Conservation (phyloP, 108 stramenopile species). For the Conticribra weissflogii region DNA sequence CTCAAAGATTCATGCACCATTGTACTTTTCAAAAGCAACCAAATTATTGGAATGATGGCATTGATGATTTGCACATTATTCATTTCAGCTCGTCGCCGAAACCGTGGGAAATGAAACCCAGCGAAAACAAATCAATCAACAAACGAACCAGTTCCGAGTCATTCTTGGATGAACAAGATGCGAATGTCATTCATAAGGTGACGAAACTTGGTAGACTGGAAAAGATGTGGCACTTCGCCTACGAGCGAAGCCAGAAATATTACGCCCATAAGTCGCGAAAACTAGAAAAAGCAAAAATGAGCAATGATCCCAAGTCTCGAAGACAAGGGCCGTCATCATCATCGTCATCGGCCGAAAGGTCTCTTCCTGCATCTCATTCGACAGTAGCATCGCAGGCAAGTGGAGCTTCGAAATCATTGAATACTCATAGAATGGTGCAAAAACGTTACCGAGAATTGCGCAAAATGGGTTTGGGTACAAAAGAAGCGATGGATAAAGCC, state of each 20-base stretch:
- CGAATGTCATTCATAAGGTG: conserved; percentile 5
- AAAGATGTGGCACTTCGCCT: conserved; percentile 50
- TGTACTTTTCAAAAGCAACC: conserved; percentile 61
- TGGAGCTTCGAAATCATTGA: conserved; percentile 6
- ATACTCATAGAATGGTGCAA: conserved; percentile 41
- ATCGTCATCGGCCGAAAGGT: conserved; percentile 18
- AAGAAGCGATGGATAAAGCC: conserved; percentile 62
- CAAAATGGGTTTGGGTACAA: conserved; percentile 40
- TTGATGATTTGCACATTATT: conserved; percentile 62
- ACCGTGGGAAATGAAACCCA: conserved; percentile 69
- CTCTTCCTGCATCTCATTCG: no score
- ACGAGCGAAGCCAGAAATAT: conserved; percentile 49
- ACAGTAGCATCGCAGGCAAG: not conserved
- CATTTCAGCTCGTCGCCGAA: conserved; percentile 82
- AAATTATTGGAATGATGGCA: conserved; percentile 75
- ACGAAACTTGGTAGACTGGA: conserved; percentile 31
- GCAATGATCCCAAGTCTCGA: conserved; percentile 5
- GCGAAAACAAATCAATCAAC: conserved; percentile 18
- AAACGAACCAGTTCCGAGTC: conserved; percentile 8
- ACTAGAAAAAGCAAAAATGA: no score
- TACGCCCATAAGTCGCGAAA: conserved; percentile 34
- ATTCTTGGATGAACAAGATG: conserved; percentile 14
- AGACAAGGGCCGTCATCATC: not conserved
- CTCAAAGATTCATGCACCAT: conserved; percentile 80
- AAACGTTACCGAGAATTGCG: conserved; percentile 69